Evolutionary conservation across 1,284 basidiomycete genomes (phyloP).

Genomic region (Cryptococcus sp.): DNA sequence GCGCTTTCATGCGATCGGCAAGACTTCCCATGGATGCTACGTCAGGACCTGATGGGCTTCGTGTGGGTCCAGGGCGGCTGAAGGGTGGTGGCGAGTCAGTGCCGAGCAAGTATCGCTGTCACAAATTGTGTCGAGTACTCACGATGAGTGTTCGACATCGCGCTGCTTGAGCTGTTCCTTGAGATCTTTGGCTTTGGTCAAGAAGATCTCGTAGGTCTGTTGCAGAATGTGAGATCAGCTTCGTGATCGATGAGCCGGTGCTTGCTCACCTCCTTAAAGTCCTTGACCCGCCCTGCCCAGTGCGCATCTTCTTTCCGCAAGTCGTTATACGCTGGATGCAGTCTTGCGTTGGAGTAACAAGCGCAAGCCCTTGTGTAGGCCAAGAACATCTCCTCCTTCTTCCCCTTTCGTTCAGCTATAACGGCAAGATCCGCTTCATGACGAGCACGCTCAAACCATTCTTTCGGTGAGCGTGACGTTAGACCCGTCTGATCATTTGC

Average conservation of each 20-base stretch:
- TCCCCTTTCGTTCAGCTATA: slow-evolving; percentile 36
- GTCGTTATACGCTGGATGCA: slow-evolving; percentile 33
- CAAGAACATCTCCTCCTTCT: slow-evolving; percentile 46
- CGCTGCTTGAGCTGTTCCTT: slow-evolving; percentile 39
- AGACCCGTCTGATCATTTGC: slow-evolving; percentile 26
- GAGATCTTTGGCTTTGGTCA: slow-evolving; percentile 42
- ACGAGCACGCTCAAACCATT: slow-evolving; percentile 47
- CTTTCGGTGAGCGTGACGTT: slow-evolving; percentile 28
- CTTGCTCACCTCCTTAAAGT: slow-evolving; percentile 44
- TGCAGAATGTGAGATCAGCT: not conserved
- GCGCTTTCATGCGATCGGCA: slow-evolving; percentile 51
- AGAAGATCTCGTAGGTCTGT: slow-evolving; percentile 40
- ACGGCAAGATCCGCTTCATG: slow-evolving; percentile 43
- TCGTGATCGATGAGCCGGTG: not conserved
- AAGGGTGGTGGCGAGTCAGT: not conserved
- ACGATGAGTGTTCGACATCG: slow-evolving; percentile 22
- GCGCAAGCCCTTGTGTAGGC: slow-evolving; percentile 39
- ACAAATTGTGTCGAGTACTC: not conserved
- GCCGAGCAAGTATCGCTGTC: not conserved
- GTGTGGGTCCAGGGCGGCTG: slow-evolving; percentile 16
- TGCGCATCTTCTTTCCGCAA: slow-evolving; percentile 31
- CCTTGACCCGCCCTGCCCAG: slow-evolving; percentile 37
- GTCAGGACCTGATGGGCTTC: slow-evolving; percentile 27
- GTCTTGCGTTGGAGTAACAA: slow-evolving; percentile 29
- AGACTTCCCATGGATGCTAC: slow-evolving; percentile 44